These are phyloP conservation scores for Graphilbum fragrans DNA, from an alignment of 2,329 filamentous ascomycete genomes.

Conservation along the genomic window DNA sequence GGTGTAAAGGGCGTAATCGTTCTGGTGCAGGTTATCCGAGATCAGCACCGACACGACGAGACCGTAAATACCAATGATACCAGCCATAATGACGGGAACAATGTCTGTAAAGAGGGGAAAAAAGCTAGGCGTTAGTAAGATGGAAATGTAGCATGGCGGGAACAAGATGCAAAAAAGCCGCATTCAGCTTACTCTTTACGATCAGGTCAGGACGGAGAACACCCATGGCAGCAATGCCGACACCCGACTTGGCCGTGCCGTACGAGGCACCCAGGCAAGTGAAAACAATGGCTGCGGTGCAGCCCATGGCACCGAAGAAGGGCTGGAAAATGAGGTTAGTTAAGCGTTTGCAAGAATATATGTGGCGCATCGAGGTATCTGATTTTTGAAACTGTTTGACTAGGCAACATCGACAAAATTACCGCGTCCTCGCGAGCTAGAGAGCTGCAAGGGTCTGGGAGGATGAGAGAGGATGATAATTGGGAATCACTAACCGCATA, in stretches of 20 bases:
- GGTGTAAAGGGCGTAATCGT: constrained; percentile 58
- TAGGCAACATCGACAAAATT: background rate
- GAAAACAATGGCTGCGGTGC: constrained; percentile 51
- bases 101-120: constrained; percentile 58
- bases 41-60: constrained; percentile 81
- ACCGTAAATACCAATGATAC: constrained; percentile 99
- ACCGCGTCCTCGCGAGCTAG: background rate
- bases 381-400: background rate
- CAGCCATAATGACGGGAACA: constrained; percentile 99
- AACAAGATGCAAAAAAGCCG: background rate
- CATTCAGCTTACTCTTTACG: constrained; percentile 86
- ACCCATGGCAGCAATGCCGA: constrained; percentile 97
- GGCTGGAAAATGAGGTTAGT: constrained; percentile 29
- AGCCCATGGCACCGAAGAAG: constrained; percentile 97
- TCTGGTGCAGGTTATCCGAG: constrained; percentile 64
- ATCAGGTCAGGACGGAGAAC: constrained; percentile 95
- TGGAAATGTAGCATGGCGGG: no score
- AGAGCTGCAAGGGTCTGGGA: background rate
- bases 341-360: background rate
- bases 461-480: constrained; percentile 11
- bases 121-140: background rate
- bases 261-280: constrained; percentile 68
- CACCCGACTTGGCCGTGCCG: constrained; percentile 97
- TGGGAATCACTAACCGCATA: constrained; percentile 90
- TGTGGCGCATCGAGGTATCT: background rate